Evolutionary conservation across 1,139 yeast species (phyloP), one percentile per base, ranked within the genome.

Genomic region (Debaryomycetaceae sp.): DNA sequence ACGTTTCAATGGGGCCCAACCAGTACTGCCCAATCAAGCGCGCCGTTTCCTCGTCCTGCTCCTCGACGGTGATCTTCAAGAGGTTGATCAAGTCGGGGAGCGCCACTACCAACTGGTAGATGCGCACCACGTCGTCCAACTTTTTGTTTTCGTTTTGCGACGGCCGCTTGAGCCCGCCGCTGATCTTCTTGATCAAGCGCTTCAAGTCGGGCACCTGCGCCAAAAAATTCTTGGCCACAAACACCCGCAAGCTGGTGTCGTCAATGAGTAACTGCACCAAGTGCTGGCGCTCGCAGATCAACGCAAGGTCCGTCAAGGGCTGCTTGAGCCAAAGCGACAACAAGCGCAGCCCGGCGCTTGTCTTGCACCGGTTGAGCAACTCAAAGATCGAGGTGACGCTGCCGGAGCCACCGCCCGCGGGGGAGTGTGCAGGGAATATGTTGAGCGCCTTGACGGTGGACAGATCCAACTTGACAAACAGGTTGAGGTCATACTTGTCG

Each of bases 311-410:
- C 35, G 95, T 79, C 30, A 91, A 66, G 0, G 98, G 98, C 55
- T 91, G 98, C 48, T 91, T 91, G 40, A 93, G 68, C 98, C 98
- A 91, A 49, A 86, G 96, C 9, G 91, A 79, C 22, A 91, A 68
- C 33, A 89, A 59, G 43, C 97, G 71, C 2, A 91, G 68, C 3
- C 98, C 98, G 14, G 93, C 85, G 1, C 78, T 67, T 3, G 95
- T 82, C 47, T 83, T 85, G 61, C 97, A 91, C 42, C 79, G 78
- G 61, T 91, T 91, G 43, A 91, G 65, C 27, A 93, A 65, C 18
- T 93, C 96, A 51, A 75, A 88, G 25, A 91, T 60, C 4, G 94
- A 83, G 11, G 61, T 52, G n/a, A 64, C 22, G 18, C 18, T 22
- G n/a, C 41, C 14, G 5, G 27, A 14, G 4, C 32, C 34, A 11